phyloP scores from a whole-genome alignment of 495 filamentous ascomycete species.

The Tuber aestivum region DNA sequence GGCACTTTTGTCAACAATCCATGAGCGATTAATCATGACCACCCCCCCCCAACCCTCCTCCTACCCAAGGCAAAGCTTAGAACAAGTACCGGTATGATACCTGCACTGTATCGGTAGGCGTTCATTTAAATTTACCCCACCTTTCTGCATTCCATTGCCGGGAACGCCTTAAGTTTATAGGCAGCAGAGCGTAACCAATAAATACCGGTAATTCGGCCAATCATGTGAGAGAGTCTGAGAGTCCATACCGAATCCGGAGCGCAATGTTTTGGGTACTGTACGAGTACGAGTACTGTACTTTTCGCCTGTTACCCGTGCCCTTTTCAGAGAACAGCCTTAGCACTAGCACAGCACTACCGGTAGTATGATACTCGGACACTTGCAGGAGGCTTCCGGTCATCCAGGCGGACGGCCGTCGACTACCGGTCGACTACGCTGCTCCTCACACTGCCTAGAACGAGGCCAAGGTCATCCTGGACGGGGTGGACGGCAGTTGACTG shows the following conservation, averaged over 20 bases:
- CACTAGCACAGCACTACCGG: not conserved
- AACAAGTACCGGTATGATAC: too few species aligned
- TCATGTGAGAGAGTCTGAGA: not conserved
- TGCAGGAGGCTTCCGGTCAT: too few species aligned
- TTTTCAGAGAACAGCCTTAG: not conserved
- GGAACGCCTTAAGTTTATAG: not conserved
- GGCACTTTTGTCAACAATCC: not conserved
- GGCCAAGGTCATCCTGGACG: too few species aligned
- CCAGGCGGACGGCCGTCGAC: too few species aligned
- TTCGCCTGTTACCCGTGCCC: not conserved
- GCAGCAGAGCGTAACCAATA: not conserved
- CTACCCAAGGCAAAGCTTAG: not conserved
- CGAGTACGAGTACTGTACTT: too few species aligned
- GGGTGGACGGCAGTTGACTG: too few species aligned
- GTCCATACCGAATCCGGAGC: not conserved
- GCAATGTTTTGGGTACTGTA: not conserved
- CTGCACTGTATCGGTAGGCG: too few species aligned
- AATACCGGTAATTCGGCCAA: not conserved
- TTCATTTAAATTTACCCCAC: not conserved
- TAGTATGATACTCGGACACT: too few species aligned
- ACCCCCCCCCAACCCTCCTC: not conserved
- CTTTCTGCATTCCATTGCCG: not conserved
- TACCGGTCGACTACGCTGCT: too few species aligned
- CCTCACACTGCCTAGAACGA: too few species aligned
- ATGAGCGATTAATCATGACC: not conserved